Evolutionary conservation across 2,329 filamentous ascomycete species (phyloP), one percentile per base, ranked within the genome.

Genomic region (Geosmithia flava): DNA sequence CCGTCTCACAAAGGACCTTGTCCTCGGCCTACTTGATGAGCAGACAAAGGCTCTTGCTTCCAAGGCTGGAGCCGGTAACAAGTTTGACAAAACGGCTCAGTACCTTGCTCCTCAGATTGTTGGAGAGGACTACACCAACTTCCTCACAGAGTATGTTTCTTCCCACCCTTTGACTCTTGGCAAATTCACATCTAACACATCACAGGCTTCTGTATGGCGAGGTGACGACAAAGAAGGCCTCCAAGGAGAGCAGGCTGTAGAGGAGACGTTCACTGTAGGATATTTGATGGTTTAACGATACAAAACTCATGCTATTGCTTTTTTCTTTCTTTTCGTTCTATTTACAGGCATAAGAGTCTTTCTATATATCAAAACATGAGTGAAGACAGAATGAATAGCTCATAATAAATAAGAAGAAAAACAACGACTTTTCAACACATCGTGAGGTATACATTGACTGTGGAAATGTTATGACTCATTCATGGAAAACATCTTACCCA

Each of bases 1-100:
- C 72, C 84, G 77, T 58, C 78, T 95, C 54, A 86, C 90, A 67
- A 94, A 93, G 73, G 75, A 76, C 16, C 93, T 90, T 61, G 83
- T 86, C 8, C 76, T 91, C 49, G 78, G 79, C 66, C 69, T 94
- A 51, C 75, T 94, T 52, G 78, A 83, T 61, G 86, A 94, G 19
- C 46, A 52, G 20, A 51, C 50, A 2, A 45, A 46, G 15, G 50
- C 48, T 1, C 49, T 55, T 6, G 17, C 44, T 11, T 19, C 43
- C 7, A 43, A 51, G 27, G 51, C 52, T 1, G 46, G 52, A 7
- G 46, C 45, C 23, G 50, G 46, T 16, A 55, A 55, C 49, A 55
- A 53, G 43, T 54, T 51, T 15, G 45, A 44, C 40, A 33, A 41
- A 17, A 43, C 48, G 8, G 40, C 45, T 19, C 29, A 45, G n/a